Evolutionary conservation across 345 rosid genomes (phyloP).

Genomic region (Citrus hindsii): DNA sequence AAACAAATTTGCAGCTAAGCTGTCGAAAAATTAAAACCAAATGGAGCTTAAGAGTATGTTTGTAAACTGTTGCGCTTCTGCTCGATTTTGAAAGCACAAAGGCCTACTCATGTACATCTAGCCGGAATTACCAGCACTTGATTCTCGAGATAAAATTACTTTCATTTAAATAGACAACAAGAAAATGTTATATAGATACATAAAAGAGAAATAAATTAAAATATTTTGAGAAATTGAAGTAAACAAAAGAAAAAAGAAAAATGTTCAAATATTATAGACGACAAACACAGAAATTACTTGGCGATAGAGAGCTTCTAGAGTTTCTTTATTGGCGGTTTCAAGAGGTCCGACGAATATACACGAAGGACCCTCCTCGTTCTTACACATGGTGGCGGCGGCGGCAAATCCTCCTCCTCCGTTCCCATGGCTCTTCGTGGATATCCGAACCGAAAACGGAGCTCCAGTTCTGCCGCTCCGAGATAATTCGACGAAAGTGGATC

Average conservation of each 20-base stretch:
- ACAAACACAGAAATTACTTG: constrained; percentile 39
- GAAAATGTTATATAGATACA: background rate
- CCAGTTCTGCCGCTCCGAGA: constrained; percentile 38
- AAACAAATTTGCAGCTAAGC: too few relatives aligned
- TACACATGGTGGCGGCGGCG: constrained; percentile 18
- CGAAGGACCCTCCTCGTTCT: constrained; percentile 71
- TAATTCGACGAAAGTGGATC: constrained; percentile 35
- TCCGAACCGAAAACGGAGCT: constrained; percentile 47
- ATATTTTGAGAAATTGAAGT: background rate
- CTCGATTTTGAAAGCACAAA: background rate
- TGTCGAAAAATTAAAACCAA: too few relatives aligned
- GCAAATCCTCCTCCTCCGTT: constrained; percentile 32
- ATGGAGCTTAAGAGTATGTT: too few relatives aligned
- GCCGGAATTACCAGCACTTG: background rate
- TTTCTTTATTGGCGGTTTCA: constrained; percentile 89
- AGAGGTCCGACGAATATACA: constrained; percentile 88
- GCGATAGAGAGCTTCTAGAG: constrained; percentile 88
- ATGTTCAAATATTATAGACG: background rate
- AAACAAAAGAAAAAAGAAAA: background rate
- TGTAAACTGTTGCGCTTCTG: background rate
- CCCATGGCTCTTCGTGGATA: constrained; percentile 38
- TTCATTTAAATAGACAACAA: background rate
- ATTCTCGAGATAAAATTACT: background rate
- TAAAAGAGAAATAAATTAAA: background rate
- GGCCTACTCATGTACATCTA: background rate